Conservation (phyloP, 2,329 filamentous ascomycete species). For the Endoconidiophora laricicola region DNA sequence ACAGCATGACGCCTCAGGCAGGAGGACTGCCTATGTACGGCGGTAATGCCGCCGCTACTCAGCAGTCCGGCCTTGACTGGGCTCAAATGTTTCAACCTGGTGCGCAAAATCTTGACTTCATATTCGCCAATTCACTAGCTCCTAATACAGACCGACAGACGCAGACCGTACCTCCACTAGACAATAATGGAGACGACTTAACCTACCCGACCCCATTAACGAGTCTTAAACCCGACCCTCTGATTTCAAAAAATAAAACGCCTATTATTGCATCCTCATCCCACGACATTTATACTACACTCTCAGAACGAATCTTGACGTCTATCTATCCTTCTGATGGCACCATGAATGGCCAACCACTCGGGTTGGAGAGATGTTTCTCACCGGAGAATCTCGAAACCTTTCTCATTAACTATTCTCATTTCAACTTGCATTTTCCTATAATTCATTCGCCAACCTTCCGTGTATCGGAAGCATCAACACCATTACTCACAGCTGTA, state of each 20-base stretch:
- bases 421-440: conserved; percentile 59
- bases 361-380: conserved; percentile 41
- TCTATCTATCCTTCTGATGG: conserved; percentile 36
- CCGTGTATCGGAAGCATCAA: conserved; percentile 46
- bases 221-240: conserved; percentile 17
- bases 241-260: conserved; percentile 19
- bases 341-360: conserved; percentile 36
- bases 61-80: conserved; percentile 54
- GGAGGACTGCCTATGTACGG: conserved; percentile 45
- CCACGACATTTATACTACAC: conserved; percentile 15
- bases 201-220: conserved; percentile 25
- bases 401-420: conserved; percentile 53
- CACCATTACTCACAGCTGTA: conserved; percentile 51
- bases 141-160: conserved; percentile 47
- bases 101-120: conserved; percentile 35
- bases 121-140: conserved; percentile 45
- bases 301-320: conserved; percentile 38
- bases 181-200: conserved; percentile 37
- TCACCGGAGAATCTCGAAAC: conserved; percentile 52
- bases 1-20: conserved; percentile 43
- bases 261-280: too few species aligned
- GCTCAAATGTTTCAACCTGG: conserved; percentile 62
- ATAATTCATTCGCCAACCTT: conserved; percentile 58
- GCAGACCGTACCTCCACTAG: conserved; percentile 53
- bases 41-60: conserved; percentile 40